phyloP scores from a whole-genome alignment of 2,329 filamentous ascomycete genomes.

The Phialemoniopsis sp. region DNA sequence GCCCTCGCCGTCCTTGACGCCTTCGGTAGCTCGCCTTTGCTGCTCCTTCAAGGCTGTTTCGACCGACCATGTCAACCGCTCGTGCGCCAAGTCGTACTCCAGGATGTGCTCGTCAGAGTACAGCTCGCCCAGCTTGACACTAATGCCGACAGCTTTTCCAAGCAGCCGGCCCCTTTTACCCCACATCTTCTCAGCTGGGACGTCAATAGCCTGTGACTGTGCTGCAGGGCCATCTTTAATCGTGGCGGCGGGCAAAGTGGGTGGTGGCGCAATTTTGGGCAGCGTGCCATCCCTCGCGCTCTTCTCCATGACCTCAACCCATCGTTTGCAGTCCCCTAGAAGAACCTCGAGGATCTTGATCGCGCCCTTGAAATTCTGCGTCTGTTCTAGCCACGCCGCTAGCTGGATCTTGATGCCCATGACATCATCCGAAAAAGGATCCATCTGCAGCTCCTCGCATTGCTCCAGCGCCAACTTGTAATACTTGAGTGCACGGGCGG shows the following conservation, averaged over 20 bases:
- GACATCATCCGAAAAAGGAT: slow-evolving; percentile 87
- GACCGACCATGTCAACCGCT: slow-evolving; percentile 74
- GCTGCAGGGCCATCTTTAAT: slow-evolving; percentile 10
- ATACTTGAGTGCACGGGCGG: slow-evolving; percentile 73
- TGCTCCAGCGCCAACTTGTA: slow-evolving; percentile 76
- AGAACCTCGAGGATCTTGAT: slow-evolving; percentile 77
- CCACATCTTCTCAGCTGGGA: slow-evolving; percentile 43
- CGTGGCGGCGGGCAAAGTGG: slow-evolving; percentile 6
- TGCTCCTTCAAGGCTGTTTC: slow-evolving; percentile 75
- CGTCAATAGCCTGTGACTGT: slow-evolving; percentile 17
- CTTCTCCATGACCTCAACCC: slow-evolving; percentile 53
- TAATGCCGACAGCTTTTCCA: slow-evolving; percentile 69
- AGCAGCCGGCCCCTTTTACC: slow-evolving; percentile 63
- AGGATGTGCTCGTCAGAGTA: slow-evolving; percentile 75
- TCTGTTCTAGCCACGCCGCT: slow-evolving; percentile 73
- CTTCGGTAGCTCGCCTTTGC: slow-evolving; percentile 60
- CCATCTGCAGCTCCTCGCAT: slow-evolving; percentile 70
- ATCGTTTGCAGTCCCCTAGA: slow-evolving; percentile 61
- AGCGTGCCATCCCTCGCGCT: slow-evolving; percentile 41
- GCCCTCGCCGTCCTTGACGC: slow-evolving; percentile 66
- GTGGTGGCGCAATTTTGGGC: slow-evolving; percentile 19
- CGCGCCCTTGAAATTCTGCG: slow-evolving; percentile 64
- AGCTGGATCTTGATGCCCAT: slow-evolving; percentile 84
- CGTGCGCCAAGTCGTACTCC: slow-evolving; percentile 70
- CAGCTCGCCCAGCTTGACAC: slow-evolving; percentile 79